Conservation (phyloP, 2,329 filamentous ascomycete species). For the Coniochaeta ligniaria region DNA sequence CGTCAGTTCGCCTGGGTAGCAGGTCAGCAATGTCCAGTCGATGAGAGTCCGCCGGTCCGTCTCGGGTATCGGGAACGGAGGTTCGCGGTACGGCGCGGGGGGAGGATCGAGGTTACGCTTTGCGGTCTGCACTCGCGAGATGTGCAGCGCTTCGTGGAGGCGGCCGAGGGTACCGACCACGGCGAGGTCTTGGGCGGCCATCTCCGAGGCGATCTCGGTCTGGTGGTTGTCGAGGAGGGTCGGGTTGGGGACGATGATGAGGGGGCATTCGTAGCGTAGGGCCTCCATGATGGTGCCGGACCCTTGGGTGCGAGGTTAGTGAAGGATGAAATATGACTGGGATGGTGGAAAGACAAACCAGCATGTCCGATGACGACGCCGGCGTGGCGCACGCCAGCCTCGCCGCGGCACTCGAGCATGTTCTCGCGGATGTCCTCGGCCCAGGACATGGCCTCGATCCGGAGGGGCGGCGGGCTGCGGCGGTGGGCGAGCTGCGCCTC, state of each 20-base stretch:
- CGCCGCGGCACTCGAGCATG: constrained; percentile 48
- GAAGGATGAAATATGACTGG: not conserved
- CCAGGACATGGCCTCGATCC: constrained; percentile 57
- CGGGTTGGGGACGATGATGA: constrained; percentile 88
- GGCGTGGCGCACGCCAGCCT: constrained; percentile 38
- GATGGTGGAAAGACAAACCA: constrained; percentile 42
- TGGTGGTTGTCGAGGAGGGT: constrained; percentile 85
- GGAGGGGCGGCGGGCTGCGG: constrained; percentile 18
- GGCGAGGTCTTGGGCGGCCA: constrained; percentile 69
- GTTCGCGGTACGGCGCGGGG: not conserved
- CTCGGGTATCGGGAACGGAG: not conserved
- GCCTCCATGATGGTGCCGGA: constrained; percentile 86
- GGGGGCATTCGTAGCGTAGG: constrained; percentile 62
- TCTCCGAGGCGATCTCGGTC: constrained; percentile 71
- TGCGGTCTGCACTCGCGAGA: not conserved
- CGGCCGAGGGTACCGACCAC: constrained; percentile 54
- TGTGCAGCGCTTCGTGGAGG: not conserved
- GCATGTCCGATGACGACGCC: constrained; percentile 86
- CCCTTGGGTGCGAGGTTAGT: constrained; percentile 52
- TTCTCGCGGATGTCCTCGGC: constrained; percentile 52
- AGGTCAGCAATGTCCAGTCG: not conserved
- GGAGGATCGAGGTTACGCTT: not conserved
- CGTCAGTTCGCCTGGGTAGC: not conserved
- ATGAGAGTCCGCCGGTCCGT: not conserved
- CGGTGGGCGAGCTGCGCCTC: constrained; percentile 17